phyloP scores from a whole-genome alignment of 495 filamentous ascomycete genomes.

The Annulohypoxylon nitens region DNA sequence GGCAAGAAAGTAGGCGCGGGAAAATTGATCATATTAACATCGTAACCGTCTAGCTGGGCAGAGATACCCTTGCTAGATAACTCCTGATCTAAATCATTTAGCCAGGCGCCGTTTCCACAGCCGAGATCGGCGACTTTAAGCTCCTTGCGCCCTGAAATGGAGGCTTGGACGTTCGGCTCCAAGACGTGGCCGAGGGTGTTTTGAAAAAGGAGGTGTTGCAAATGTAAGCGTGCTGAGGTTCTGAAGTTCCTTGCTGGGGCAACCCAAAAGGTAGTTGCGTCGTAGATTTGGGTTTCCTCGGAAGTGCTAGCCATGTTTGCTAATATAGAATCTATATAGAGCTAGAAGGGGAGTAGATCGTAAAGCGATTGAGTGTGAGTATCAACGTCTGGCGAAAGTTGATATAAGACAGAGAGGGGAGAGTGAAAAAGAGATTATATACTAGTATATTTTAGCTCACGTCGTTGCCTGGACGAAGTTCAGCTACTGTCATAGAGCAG shows the following conservation, averaged over 20 bases:
- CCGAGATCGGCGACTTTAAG: slow-evolving; percentile 44
- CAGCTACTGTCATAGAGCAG: neutral
- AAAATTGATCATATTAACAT: slow-evolving; percentile 54
- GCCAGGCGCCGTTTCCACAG: slow-evolving; percentile 46
- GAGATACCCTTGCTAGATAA: slow-evolving; percentile 38
- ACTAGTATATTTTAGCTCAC: neutral
- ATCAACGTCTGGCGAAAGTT: neutral
- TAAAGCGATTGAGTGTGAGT: neutral
- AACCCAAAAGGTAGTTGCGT: slow-evolving; percentile 38
- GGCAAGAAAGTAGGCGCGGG: slow-evolving; percentile 46
- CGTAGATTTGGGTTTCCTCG: slow-evolving; percentile 17
- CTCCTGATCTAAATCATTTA: slow-evolving; percentile 28
- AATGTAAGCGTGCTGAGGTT: slow-evolving; percentile 42
- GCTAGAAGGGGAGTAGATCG: no score
- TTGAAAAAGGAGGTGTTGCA: slow-evolving; percentile 42
- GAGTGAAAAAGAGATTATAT: neutral
- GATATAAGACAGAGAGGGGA: no score
- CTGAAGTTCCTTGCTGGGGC: slow-evolving; percentile 42
- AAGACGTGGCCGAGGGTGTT: slow-evolving; percentile 42
- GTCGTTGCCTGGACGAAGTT: neutral
- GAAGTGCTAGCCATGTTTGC: slow-evolving; percentile 26
- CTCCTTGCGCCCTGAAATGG: slow-evolving; percentile 5
- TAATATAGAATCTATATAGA: no score
- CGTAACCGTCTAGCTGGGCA: slow-evolving; percentile 55
- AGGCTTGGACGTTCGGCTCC: slow-evolving; percentile 24